phyloP scores from a whole-genome alignment of 78 protist genomes.

The Emiliania huxleyi region DNA sequence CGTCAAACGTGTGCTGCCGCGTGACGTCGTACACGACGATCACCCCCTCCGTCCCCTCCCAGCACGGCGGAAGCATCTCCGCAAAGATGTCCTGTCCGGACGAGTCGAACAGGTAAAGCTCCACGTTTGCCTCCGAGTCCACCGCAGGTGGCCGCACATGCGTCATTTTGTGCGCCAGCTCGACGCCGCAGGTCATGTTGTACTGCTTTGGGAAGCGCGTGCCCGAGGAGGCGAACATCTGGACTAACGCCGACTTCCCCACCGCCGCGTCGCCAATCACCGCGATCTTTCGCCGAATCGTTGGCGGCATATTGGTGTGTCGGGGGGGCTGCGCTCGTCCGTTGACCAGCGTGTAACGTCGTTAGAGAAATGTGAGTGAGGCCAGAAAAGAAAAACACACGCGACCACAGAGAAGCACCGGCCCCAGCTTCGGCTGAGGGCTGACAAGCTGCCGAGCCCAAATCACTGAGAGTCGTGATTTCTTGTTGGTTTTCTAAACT shows the following conservation, averaged over 20 bases:
- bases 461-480: too few species aligned
- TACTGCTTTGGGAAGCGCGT: constrained; percentile 36
- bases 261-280: constrained; percentile 45
- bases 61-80: background rate
- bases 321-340: too few species aligned
- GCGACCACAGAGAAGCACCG: too few species aligned
- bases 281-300: background rate
- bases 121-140: background rate
- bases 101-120: background rate
- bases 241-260: constrained; percentile 40
- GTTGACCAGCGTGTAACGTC: too few species aligned
- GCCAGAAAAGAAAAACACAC: too few species aligned
- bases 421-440: too few species aligned
- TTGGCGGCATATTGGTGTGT: background rate
- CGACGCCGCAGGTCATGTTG: constrained; percentile 43
- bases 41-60: background rate
- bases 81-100: constrained; percentile 14
- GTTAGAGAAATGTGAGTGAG: too few species aligned
- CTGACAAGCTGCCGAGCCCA: too few species aligned
- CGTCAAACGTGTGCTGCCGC: background rate
- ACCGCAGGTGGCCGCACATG: too few species aligned
- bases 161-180: background rate
- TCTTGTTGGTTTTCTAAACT: too few species aligned
- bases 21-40: constrained; percentile 35
- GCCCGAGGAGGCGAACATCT: constrained; percentile 40